phyloP scores from a whole-genome alignment of 495 filamentous ascomycete genomes.

The Podospora pseudocomata region DNA sequence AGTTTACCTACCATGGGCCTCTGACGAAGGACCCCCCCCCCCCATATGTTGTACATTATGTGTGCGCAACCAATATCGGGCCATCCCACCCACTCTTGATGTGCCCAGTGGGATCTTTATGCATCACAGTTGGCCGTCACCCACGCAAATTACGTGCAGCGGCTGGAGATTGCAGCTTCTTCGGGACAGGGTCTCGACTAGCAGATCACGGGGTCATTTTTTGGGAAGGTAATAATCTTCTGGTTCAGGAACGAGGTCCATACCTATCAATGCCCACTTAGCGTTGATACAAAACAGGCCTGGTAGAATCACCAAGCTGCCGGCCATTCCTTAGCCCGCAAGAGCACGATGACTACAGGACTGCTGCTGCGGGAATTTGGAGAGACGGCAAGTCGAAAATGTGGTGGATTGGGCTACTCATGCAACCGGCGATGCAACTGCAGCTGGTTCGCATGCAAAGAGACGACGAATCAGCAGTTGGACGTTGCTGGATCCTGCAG shows the following conservation, averaged over 20 bases:
- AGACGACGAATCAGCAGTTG: conserved; percentile 16
- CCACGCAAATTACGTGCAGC: conserved; percentile 26
- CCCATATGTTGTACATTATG: conserved; percentile 4
- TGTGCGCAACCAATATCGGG: conserved; percentile 10
- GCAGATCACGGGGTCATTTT: conserved; percentile 26
- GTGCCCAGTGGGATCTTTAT: conserved; percentile 19
- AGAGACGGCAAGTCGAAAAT: not conserved
- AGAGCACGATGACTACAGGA: not conserved
- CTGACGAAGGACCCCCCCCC: conserved; percentile 3
- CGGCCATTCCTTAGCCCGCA: not conserved
- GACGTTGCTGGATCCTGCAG: conserved; percentile 2
- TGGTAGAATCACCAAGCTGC: too few relatives aligned
- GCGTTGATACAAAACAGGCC: too few relatives aligned
- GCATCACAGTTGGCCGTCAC: conserved; percentile 10
- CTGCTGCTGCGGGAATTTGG: conserved; percentile 3
- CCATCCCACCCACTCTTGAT: not conserved
- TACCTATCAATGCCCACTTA: too few relatives aligned
- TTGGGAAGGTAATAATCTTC: not conserved
- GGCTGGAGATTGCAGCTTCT: conserved; percentile 25
- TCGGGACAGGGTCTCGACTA: conserved; percentile 19
- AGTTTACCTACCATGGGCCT: not conserved
- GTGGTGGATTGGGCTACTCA: not conserved
- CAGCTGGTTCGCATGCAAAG: not conserved
- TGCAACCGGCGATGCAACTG: conserved; percentile 3
- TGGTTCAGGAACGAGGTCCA: not conserved